These are phyloP conservation scores for Corymbia calophylla DNA, from an alignment of 441 rosid genomes.

Conservation along the genomic window DNA sequence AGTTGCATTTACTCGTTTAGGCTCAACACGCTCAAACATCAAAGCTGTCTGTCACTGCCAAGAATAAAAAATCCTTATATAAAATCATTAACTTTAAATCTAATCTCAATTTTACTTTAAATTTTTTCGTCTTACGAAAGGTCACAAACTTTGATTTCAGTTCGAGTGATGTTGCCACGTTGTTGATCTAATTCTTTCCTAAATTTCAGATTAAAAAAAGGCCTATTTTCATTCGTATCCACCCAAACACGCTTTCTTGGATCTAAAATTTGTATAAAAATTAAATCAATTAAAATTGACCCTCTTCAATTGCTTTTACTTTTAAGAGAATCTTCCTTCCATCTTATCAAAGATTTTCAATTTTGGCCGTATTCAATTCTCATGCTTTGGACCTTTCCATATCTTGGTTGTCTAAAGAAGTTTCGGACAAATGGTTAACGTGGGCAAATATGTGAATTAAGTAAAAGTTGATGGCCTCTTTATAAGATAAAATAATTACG, in stretches of 20 bases:
- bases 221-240: too few relatives aligned
- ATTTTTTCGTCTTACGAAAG: fast-evolving
- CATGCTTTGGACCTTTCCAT: not conserved
- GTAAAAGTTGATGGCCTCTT: not conserved
- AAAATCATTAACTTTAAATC: not conserved
- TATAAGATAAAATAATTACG: too few relatives aligned
- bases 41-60: not conserved
- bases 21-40: not conserved
- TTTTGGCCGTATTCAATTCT: not conserved
- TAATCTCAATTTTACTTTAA: too few relatives aligned
- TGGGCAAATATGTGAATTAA: fast-evolving
- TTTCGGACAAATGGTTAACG: not conserved
- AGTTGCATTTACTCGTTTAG: not conserved
- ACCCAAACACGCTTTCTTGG: too few relatives aligned
- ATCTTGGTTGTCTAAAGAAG: not conserved
- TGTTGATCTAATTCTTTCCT: fast-evolving
- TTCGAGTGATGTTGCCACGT: too few relatives aligned
- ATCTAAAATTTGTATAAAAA: too few relatives aligned
- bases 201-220: too few relatives aligned
- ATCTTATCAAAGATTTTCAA: fast-evolving
- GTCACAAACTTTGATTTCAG: not conserved
- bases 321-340: not conserved
- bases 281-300: too few relatives aligned
- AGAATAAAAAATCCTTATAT: not conserved
- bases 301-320: not conserved